These are phyloP conservation scores for Alternaria sp. DNA, from an alignment of 2,329 filamentous ascomycete species.

Conservation along the genomic window DNA sequence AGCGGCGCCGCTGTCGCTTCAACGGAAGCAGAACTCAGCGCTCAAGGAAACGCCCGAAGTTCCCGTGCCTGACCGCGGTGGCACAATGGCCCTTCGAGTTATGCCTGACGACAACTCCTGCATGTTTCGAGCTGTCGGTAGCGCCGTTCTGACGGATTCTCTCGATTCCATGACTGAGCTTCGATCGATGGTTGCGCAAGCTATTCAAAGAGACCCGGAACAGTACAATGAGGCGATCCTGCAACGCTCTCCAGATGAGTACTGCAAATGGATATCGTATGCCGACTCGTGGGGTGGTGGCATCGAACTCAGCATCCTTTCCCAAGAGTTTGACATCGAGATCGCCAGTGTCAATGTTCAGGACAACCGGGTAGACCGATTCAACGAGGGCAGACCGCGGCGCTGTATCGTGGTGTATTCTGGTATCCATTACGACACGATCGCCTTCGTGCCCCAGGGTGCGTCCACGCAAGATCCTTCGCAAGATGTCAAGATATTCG, in stretches of 20 bases:
- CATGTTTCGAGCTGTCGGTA: slow-evolving; percentile 88
- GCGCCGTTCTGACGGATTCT: slow-evolving; percentile 70
- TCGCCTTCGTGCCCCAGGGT: slow-evolving; percentile 72
- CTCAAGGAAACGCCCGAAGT: slow-evolving; percentile 68
- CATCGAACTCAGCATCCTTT: slow-evolving; percentile 86
- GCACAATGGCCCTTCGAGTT: slow-evolving; percentile 76
- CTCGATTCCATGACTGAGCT: slow-evolving; percentile 74
- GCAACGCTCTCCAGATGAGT: slow-evolving; percentile 72
- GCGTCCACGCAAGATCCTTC: slow-evolving; percentile 69
- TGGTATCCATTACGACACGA: slow-evolving; percentile 91
- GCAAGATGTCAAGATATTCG: slow-evolving; percentile 79
- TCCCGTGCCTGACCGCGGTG: slow-evolving; percentile 61
- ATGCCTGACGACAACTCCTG: slow-evolving; percentile 98
- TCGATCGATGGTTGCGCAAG: slow-evolving; percentile 77
- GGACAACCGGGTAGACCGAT: slow-evolving; percentile 70
- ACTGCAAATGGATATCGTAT: slow-evolving; percentile 81
- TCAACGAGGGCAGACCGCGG: slow-evolving; percentile 72
- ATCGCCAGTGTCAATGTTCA: slow-evolving; percentile 85
- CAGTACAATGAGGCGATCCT: slow-evolving; percentile 79
- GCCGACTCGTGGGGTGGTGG: slow-evolving; percentile 88
- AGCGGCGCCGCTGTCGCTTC: slow-evolving; percentile 48
- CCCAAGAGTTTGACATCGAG: slow-evolving; percentile 83
- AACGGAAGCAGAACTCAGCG: slow-evolving; percentile 52
- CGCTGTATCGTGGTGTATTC: slow-evolving; percentile 87
- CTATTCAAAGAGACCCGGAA: slow-evolving; percentile 75